Conservation (phyloP, 768 basidiomycete genomes). For the Rhodotorula paludigena region DNA sequence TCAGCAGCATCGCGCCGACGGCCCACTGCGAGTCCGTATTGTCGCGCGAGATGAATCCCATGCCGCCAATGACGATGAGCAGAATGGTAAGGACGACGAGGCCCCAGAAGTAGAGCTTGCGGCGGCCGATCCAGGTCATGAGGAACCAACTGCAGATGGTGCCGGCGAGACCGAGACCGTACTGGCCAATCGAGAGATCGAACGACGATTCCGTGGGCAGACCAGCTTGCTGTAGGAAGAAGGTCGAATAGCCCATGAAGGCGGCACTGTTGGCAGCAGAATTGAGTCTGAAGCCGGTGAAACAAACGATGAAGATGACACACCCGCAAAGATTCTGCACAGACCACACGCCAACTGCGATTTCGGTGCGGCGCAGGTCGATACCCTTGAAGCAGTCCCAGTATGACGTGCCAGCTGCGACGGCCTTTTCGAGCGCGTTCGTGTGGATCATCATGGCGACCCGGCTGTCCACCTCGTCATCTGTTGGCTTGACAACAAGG, state of each 20-base stretch:
- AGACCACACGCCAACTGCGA: constrained; percentile 51
- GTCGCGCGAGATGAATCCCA: constrained; percentile 41
- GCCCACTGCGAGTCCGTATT: constrained; percentile 29
- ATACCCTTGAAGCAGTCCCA: constrained; percentile 47
- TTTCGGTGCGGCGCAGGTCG: constrained; percentile 48
- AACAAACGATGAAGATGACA: constrained; percentile 13
- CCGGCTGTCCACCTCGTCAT: constrained; percentile 38
- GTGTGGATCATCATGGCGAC: constrained; percentile 47
- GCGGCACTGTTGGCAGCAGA: constrained; percentile 1
- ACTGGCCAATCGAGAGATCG: constrained; percentile 18
- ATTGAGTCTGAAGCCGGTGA: not conserved
- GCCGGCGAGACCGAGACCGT: constrained; percentile 44
- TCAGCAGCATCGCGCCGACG: constrained; percentile 46
- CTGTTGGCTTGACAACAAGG: constrained; percentile 33
- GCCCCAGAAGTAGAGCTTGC: constrained; percentile 48
- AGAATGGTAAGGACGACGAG: constrained; percentile 43
- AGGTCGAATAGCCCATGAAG: constrained; percentile 32
- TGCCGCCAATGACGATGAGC: constrained; percentile 46
- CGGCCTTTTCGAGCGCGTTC: constrained; percentile 47
- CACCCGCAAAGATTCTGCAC: constrained; percentile 42
- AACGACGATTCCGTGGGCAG: constrained; percentile 5
- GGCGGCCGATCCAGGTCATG: constrained; percentile 45
- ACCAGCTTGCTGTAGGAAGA: constrained; percentile 43
- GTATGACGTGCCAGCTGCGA: constrained; percentile 46
- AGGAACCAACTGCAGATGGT: constrained; percentile 33